Conservation (phyloP, 1,284 basidiomycete genomes). For the Agroathelia rolfsii region DNA sequence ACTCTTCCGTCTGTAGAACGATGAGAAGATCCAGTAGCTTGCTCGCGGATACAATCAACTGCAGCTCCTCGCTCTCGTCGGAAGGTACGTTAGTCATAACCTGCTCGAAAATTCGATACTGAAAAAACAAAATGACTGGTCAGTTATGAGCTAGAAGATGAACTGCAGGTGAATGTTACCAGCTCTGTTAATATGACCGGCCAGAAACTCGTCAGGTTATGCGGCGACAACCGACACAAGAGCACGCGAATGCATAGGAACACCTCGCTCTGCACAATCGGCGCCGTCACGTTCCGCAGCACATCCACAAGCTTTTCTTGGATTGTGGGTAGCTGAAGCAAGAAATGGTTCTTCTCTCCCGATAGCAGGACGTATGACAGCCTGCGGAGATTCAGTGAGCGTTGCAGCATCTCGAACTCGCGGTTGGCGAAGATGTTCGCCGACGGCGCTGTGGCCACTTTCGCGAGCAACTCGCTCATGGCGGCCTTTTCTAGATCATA, state of each 20-base stretch:
- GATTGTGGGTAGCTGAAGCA: constrained; percentile 84
- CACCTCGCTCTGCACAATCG: constrained; percentile 87
- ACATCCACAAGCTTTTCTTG: constrained; percentile 97
- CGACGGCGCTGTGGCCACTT: constrained; percentile 78
- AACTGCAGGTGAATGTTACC: constrained; percentile 33
- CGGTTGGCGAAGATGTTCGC: constrained; percentile 96
- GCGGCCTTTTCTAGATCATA: constrained; percentile 85
- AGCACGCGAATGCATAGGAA: constrained; percentile 91
- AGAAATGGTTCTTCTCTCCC: constrained; percentile 83
- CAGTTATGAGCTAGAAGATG: background rate
- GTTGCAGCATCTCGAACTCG: constrained; percentile 85
- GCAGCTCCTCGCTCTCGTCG: constrained; percentile 78
- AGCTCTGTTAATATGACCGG: constrained; percentile 91
- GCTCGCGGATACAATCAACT: constrained; percentile 78
- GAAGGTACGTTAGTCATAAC: constrained; percentile 48
- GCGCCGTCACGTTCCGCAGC: constrained; percentile 70
- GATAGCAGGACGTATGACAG: constrained; percentile 80
- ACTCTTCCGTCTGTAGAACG: constrained; percentile 91
- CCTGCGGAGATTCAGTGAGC: constrained; percentile 84
- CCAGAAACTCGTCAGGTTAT: constrained; percentile 95
- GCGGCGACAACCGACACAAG: constrained; percentile 83
- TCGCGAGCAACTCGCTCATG: constrained; percentile 73
- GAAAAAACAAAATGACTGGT: constrained; percentile 10
- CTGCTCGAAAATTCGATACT: constrained; percentile 75
- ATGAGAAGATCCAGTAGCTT: constrained; percentile 92